Evolutionary conservation across 2,329 filamentous ascomycete species (phyloP), one percentile per base, ranked within the genome.

Genomic region (Bipolaris oryzae): DNA sequence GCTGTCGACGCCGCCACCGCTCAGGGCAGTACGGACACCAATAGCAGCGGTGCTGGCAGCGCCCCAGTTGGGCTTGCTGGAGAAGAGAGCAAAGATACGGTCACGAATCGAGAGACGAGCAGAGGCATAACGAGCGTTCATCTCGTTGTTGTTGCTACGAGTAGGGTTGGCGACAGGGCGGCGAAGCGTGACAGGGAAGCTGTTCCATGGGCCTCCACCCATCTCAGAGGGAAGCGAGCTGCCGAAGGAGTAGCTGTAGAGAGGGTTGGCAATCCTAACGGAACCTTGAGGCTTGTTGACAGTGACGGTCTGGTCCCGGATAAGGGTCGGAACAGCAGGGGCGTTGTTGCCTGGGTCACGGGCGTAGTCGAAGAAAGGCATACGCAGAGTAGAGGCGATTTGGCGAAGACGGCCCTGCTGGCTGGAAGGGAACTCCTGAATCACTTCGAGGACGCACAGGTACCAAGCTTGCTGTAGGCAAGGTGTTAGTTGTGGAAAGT

Each of bases 211-310:
- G 35, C 70, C 71, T 53, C 70, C 68, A 34, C 72, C 72, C 28
- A 86, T 84, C 3, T 80, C 78, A 25, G 77, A 73, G 53, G 87
- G 83, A 15, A 88, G 79, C 0, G 88, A 86, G 57, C 65, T 66
- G 46, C 78, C 73, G 55, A 62, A 80, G 50, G 57, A 74, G 69
- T 81, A 82, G 44, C 70, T 75, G 71, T 78, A 81, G 31, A 82
- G 72, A 3, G 80, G 80, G 67, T 82, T 82, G 50, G 66, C 20
- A 43, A 82, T 77, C 9, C 65, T 73, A 37, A 69, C 66, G 7
- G 57, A 57, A 39, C 79, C 80, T 10, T 62, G 61, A 4, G 80
- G 77, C 52, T 77, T 79, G 51, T 74, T 80, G 25, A 82, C 74
- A 9, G 71, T 67, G 43, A 84, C 76, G 5, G 69, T 76, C 47